These are phyloP conservation scores for Trichoderma guizhouense DNA, from an alignment of 2,329 filamentous ascomycete species.

Conservation along the genomic window DNA sequence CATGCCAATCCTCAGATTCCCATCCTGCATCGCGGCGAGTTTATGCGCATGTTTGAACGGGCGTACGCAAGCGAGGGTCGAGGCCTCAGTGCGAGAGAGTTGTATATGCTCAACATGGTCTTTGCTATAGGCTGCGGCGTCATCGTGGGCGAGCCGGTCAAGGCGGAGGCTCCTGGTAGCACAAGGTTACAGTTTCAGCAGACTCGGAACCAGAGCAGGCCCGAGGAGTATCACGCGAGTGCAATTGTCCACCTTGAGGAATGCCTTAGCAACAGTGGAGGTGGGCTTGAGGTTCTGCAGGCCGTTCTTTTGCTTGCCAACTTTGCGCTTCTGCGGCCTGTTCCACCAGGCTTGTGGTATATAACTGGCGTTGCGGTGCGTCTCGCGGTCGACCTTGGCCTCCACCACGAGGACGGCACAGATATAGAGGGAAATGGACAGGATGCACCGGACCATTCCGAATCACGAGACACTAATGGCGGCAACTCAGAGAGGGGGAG, in stretches of 20 bases:
- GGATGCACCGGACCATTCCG: slow-evolving; percentile 33
- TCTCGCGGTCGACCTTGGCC: slow-evolving; percentile 82
- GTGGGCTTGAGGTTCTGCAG: slow-evolving; percentile 87
- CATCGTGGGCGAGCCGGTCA: slow-evolving; percentile 66
- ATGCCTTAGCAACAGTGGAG: slow-evolving; percentile 79
- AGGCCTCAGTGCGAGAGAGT: slow-evolving; percentile 69
- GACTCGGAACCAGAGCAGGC: slow-evolving; percentile 56
- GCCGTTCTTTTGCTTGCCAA: slow-evolving; percentile 88
- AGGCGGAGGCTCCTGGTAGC: slow-evolving; percentile 42
- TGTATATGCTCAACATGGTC: slow-evolving; percentile 96
- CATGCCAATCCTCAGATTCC: slow-evolving; percentile 96
- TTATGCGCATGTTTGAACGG: slow-evolving; percentile 81
- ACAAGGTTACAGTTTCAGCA: slow-evolving; percentile 31
- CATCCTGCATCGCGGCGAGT: slow-evolving; percentile 83
- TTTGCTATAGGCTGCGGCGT: slow-evolving; percentile 95
- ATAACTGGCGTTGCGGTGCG: slow-evolving; percentile 92
- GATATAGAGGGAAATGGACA: slow-evolving; percentile 59
- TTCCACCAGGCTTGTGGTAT: slow-evolving; percentile 94
- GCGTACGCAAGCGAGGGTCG: slow-evolving; percentile 69
- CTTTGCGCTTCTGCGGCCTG: slow-evolving; percentile 85
- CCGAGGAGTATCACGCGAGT: slow-evolving; percentile 94
- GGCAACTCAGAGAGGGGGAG: slow-evolving; percentile 55
- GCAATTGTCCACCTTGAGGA: slow-evolving; percentile 89
- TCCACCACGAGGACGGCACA: slow-evolving; percentile 88
- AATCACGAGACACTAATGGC: slow-evolving; percentile 29